Conservation (phyloP, 169 alveolate genomes). For the Cryptosporidium meleagridis region DNA sequence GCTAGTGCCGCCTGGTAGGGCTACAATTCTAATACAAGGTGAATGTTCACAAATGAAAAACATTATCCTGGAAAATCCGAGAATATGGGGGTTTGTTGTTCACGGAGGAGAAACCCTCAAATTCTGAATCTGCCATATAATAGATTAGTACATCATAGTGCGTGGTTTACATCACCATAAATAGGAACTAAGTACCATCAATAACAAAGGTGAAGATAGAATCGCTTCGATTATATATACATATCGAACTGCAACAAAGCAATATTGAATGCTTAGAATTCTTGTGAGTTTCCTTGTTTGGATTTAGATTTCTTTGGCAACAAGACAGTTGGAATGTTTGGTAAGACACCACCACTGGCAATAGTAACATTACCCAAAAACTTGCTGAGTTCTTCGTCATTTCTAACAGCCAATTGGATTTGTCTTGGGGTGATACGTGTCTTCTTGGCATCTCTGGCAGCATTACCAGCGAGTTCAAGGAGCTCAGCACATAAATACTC, state of each 20-base stretch:
- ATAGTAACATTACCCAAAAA: constrained; percentile 96
- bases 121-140: not conserved
- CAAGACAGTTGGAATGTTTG: constrained; percentile 95
- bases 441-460: constrained; percentile 97
- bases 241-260: constrained; percentile 10
- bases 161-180: not conserved
- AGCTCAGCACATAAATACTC: constrained; percentile 99
- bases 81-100: not conserved
- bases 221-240: constrained; percentile 12
- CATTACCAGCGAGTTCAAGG: constrained; percentile 98
- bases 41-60: not conserved
- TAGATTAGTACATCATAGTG: not conserved
- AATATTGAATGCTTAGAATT: constrained; percentile 54
- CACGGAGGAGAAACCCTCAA: not conserved
- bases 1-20: constrained; percentile 76
- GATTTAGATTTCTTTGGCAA: constrained; percentile 92
- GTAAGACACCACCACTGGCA: constrained; percentile 99
- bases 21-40: constrained; percentile 36
- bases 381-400: constrained; percentile 98
- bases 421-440: constrained; percentile 98
- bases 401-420: constrained; percentile 97
- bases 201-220: constrained; percentile 31
- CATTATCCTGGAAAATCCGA: not conserved
- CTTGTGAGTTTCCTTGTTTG: constrained; percentile 80
- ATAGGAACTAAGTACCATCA: constrained; percentile 33